phyloP scores from a whole-genome alignment of 2,329 filamentous ascomycete genomes.

The Cephalotrichum gorgonifer region DNA sequence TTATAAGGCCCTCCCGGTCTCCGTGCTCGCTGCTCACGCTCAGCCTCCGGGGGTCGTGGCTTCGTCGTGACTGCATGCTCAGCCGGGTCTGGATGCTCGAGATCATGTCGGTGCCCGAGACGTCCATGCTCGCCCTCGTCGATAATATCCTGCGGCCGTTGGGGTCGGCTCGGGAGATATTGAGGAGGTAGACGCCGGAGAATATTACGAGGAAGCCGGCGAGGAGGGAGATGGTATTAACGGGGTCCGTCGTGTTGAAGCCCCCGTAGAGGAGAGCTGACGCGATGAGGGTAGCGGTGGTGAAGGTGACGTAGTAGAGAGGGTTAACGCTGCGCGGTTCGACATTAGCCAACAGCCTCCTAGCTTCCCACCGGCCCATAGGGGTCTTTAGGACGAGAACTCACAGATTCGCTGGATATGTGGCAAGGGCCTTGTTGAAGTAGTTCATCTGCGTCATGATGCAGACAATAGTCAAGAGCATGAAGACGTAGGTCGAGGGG shows the following conservation, averaged over 20 bases:
- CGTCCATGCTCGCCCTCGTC: conserved; percentile 55
- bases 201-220: conserved; percentile 94
- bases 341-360: background rate
- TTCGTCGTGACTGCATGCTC: conserved; percentile 85
- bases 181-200: conserved; percentile 88
- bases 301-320: conserved; percentile 96
- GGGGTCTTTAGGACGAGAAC: conserved; percentile 17
- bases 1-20: conserved; percentile 76
- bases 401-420: conserved; percentile 95
- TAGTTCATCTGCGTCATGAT: conserved; percentile 99
- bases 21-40: conserved; percentile 54
- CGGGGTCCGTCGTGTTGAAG: conserved; percentile 87
- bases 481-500: conserved; percentile 93
- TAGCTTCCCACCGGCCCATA: background rate
- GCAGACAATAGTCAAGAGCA: conserved; percentile 85
- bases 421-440: conserved; percentile 96
- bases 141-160: conserved; percentile 61
- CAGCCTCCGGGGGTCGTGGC: conserved; percentile 54
- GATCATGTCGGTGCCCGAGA: conserved; percentile 83
- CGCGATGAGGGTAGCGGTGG: conserved; percentile 83
- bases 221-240: conserved; percentile 86
- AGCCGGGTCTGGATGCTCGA: conserved; percentile 81
- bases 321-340: conserved; percentile 64
- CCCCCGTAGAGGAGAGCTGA: conserved; percentile 94
- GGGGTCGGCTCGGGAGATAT: conserved; percentile 87